Conservation (phyloP, 495 filamentous ascomycete species). For the Acidomyces sp. region DNA sequence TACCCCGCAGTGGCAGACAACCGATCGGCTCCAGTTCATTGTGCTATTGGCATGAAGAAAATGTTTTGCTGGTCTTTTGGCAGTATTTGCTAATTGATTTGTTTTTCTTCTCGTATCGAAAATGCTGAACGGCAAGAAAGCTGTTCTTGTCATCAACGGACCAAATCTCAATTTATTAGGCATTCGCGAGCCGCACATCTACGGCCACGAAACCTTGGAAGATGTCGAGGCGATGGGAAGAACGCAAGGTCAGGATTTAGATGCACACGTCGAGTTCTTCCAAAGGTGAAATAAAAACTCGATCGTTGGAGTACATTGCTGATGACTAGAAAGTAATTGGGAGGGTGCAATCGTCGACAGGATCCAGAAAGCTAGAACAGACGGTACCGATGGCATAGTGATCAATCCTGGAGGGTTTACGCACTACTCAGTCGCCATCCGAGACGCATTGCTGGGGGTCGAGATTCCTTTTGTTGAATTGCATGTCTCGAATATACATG, state of each 20-base stretch:
- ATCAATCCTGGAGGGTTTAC: constrained; percentile 60
- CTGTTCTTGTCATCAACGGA: constrained; percentile 63
- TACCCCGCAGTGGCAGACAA: too few species aligned
- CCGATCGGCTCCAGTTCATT: too few species aligned
- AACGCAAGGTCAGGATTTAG: constrained; percentile 32
- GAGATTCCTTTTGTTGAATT: constrained; percentile 57
- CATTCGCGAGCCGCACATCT: constrained; percentile 53
- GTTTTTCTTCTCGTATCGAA: too few species aligned
- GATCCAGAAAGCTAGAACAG: constrained; percentile 49
- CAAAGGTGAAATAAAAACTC: too few species aligned
- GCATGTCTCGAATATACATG: constrained; percentile 57
- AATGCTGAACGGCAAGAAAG: constrained; percentile 21
- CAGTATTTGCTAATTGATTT: too few species aligned
- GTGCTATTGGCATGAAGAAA: too few species aligned
- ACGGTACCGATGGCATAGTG: constrained; percentile 37
- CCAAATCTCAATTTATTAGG: constrained; percentile 73
- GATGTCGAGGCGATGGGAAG: constrained; percentile 39
- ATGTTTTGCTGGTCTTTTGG: too few species aligned
- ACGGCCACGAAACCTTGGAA: constrained; percentile 46
- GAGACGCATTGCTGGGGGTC: constrained; percentile 53
- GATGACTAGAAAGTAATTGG: too few species aligned
- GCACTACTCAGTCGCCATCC: constrained; percentile 53
- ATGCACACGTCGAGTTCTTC: constrained; percentile 20
- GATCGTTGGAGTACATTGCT: too few species aligned
- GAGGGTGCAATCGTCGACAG: constrained; percentile 85